phyloP scores from a whole-genome alignment of 305 asterid species.

The Salvia sclarea region DNA sequence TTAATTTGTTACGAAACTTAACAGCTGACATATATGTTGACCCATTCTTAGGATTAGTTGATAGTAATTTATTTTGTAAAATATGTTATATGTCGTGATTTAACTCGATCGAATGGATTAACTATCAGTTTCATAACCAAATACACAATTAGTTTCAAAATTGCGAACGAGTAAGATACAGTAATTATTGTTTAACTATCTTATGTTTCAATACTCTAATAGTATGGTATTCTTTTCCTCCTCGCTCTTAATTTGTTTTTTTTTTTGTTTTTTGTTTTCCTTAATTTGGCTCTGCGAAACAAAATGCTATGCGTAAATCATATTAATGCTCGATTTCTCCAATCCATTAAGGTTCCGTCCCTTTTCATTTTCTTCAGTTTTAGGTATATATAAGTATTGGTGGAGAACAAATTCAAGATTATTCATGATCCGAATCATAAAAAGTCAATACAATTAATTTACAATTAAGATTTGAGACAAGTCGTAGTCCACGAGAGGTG shows the following conservation, averaged over 20 bases:
- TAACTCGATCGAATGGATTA: neutral
- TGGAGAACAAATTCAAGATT: neutral
- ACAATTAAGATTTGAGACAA: neutral
- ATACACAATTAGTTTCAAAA: neutral
- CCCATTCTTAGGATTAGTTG: no score
- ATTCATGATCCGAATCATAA: no score
- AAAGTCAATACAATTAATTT: no score
- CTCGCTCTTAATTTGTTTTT: no score
- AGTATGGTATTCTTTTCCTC: no score
- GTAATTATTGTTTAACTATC: neutral
- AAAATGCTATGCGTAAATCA: neutral
- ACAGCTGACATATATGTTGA: no score
- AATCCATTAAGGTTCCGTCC: neutral
- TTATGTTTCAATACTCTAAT: no score
- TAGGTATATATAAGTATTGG: neutral
- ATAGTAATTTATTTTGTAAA: neutral
- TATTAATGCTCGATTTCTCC: no score
- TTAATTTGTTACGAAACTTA: no score
- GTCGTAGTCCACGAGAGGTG: slow-evolving; percentile 29
- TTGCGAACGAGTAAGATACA: neutral
- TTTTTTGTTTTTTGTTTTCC: no score
- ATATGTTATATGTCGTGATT: neutral
- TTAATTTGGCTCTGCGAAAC: neutral
- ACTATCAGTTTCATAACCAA: neutral
- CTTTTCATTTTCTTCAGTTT: neutral